Evolutionary conservation across 2,329 filamentous ascomycete species (phyloP).

Genomic region (Lasiodiplodia sp.): DNA sequence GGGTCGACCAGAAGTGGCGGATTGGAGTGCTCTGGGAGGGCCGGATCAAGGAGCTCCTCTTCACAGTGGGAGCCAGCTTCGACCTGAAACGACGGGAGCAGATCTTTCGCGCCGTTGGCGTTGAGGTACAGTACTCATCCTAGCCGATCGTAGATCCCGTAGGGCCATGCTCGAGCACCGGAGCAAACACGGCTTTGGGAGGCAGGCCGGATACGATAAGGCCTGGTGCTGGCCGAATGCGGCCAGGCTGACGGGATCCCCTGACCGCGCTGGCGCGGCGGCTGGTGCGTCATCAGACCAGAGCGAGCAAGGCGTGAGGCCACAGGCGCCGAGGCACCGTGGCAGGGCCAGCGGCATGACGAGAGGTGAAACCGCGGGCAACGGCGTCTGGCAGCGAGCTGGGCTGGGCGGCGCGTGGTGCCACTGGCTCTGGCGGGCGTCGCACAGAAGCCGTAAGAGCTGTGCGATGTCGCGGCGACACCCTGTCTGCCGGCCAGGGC

Average conservation of each 20-base stretch:
- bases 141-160: conserved; percentile 53
- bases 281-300: conserved; percentile 29
- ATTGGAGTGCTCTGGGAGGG: conserved; percentile 93
- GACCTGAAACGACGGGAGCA: conserved; percentile 79
- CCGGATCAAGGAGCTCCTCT: conserved; percentile 87
- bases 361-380: conserved; percentile 26
- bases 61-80: conserved; percentile 86
- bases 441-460: conserved; percentile 18
- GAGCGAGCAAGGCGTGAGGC: conserved; percentile 13
- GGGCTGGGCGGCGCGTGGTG: conserved; percentile 11
- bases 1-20: conserved; percentile 85
- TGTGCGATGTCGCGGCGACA: conserved; percentile 21
- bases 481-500: conserved; percentile 1
- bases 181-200: conserved; percentile 30
- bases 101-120: conserved; percentile 76
- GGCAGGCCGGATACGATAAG: conserved; percentile 26
- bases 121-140: conserved; percentile 85
- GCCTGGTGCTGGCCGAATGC: conserved; percentile 9
- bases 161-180: conserved; percentile 28
- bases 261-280: conserved; percentile 25
- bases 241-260: conserved; percentile 18
- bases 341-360: conserved; percentile 20
- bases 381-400: conserved; percentile 6
- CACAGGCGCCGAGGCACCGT: conserved; percentile 12
- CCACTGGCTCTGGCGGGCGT: neutral